Conservation (phyloP, 495 filamentous ascomycete species). For the Penicillium angulare region DNA sequence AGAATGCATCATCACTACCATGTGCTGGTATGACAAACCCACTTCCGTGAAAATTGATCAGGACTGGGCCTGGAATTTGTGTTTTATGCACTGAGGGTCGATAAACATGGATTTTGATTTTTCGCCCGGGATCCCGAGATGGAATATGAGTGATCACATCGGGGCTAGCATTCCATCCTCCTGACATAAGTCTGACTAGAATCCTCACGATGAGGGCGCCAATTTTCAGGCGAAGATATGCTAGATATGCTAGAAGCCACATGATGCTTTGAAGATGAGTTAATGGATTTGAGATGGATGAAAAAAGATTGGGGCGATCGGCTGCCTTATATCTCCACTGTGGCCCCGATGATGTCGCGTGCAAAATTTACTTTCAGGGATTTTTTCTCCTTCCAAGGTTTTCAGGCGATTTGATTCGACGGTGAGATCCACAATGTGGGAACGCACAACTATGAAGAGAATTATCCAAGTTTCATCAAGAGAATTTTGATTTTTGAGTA, state of each 20-base stretch:
- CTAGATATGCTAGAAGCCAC: background rate
- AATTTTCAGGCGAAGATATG: background rate
- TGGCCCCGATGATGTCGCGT: background rate
- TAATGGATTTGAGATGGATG: background rate
- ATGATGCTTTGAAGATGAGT: background rate
- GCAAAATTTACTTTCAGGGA: background rate
- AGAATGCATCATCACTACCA: conserved; percentile 32
- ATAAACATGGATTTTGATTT: conserved; percentile 9
- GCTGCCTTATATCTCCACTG: background rate
- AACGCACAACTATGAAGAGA: no score
- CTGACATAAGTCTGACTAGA: background rate
- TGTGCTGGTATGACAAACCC: conserved; percentile 31
- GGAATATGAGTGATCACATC: conserved; percentile 1
- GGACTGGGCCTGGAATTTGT: conserved; percentile 13
- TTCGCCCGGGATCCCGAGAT: background rate
- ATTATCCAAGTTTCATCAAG: no score
- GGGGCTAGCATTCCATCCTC: background rate
- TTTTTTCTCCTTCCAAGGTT: no score
- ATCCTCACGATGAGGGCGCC: background rate
- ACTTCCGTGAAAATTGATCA: conserved; percentile 33
- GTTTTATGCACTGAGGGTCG: background rate
- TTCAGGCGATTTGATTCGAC: no score
- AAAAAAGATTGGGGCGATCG: background rate
- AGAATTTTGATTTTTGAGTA: no score
- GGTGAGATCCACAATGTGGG: no score